phyloP scores from a whole-genome alignment of 306 rosid species.

The Casuarina equisetifolia region DNA sequence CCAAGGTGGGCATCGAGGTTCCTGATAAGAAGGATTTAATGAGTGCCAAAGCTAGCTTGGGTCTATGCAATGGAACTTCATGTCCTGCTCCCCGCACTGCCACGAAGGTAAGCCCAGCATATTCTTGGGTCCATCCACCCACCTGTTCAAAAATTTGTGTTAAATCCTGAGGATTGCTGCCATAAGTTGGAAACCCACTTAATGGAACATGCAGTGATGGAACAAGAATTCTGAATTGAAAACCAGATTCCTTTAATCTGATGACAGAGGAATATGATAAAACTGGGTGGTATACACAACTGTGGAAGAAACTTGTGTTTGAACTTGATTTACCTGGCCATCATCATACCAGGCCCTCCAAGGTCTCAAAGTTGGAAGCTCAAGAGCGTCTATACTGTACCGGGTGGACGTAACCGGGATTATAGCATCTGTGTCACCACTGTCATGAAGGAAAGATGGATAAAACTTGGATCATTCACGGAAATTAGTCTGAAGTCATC shows the following conservation, averaged over 20 bases:
- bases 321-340: conserved; percentile 48
- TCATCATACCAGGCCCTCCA: conserved; percentile 90
- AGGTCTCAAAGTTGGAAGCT: conserved; percentile 56
- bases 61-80: conserved; percentile 88
- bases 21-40: conserved; percentile 71
- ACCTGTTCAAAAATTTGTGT: conserved; percentile 48
- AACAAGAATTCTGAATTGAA: background rate
- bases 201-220: background rate
- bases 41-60: conserved; percentile 72
- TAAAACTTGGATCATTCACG: conserved; percentile 5
- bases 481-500: background rate
- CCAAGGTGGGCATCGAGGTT: conserved; percentile 51
- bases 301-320: background rate
- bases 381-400: conserved; percentile 64
- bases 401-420: conserved; percentile 86
- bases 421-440: conserved; percentile 78
- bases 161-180: background rate
- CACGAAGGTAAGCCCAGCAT: conserved; percentile 78
- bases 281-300: too few species aligned
- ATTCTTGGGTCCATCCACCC: conserved; percentile 96
- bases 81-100: conserved; percentile 92
- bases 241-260: background rate
- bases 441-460: conserved; percentile 31
- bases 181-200: background rate
- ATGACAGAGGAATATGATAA: background rate